These are phyloP conservation scores for Marasmius oreades DNA, from an alignment of 1,284 basidiomycete genomes.

Conservation along the genomic window DNA sequence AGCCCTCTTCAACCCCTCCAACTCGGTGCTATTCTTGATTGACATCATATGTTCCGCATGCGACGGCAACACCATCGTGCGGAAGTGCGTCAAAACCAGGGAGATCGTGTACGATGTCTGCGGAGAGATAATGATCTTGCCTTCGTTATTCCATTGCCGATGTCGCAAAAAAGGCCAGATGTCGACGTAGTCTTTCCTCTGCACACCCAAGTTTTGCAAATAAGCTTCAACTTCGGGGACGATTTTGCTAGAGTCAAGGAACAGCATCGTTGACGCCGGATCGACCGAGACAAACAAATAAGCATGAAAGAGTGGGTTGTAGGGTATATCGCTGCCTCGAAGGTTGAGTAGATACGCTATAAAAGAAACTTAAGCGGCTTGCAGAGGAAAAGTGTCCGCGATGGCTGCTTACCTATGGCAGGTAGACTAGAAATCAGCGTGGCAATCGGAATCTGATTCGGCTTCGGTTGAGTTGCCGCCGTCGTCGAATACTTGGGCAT, in stretches of 20 bases:
- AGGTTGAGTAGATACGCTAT: slow-evolving; percentile 80
- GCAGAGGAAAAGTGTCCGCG: slow-evolving; percentile 8
- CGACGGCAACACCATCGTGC: slow-evolving; percentile 65
- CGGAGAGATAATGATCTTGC: slow-evolving; percentile 70
- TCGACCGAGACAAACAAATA: slow-evolving; percentile 75
- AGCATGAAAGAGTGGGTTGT: slow-evolving; percentile 84
- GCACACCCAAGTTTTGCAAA: slow-evolving; percentile 55
- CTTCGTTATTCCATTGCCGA: slow-evolving; percentile 66
- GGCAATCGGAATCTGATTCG: slow-evolving; percentile 60
- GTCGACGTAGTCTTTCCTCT: slow-evolving; percentile 70
- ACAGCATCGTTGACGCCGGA: slow-evolving; percentile 47
- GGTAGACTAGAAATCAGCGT: slow-evolving; percentile 62
- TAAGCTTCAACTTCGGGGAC: slow-evolving; percentile 52
- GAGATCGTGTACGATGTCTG: slow-evolving; percentile 78
- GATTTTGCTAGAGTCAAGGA: slow-evolving; percentile 65
- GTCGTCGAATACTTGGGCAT: slow-evolving; percentile 55
- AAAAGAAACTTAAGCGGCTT: slow-evolving; percentile 9
- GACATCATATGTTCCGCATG: slow-evolving; percentile 80
- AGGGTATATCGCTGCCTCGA: slow-evolving; percentile 83
- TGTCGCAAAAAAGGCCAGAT: slow-evolving; percentile 76
- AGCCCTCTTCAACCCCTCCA: slow-evolving; percentile 79
- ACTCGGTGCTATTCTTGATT: slow-evolving; percentile 85
- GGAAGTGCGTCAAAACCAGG: slow-evolving; percentile 74
- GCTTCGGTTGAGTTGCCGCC: slow-evolving; percentile 42
- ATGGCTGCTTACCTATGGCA: slow-evolving; percentile 50